Percentiles rank a stretch among this genome's conserved stretches.
Evolutionary conservation across 2,329 filamentous ascomycete species (phyloP).

Genomic region (Beauveria brongniartii): DNA sequence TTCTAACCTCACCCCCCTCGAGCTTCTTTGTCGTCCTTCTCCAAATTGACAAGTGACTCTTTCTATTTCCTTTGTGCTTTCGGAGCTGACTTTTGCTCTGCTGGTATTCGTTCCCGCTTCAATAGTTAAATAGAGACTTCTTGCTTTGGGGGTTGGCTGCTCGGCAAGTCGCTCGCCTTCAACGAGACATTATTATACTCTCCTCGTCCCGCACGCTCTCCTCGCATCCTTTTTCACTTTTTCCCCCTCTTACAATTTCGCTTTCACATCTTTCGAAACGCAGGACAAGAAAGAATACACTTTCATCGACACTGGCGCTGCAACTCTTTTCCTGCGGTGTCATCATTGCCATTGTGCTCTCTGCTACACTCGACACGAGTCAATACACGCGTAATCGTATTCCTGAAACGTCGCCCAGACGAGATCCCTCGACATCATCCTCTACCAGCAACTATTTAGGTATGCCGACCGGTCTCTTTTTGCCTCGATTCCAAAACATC

Average conservation of each 20-base stretch:
- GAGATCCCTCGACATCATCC: not conserved
- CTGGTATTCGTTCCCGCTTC: not conserved
- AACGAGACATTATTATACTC: not conserved
- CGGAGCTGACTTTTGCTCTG: not conserved
- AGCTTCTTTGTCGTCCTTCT: no score
- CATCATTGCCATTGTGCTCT: slow-evolving; percentile 1
- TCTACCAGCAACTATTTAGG: not conserved
- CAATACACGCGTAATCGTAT: not conserved
- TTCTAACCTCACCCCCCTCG: not conserved
- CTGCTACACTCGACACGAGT: slow-evolving; percentile 2
- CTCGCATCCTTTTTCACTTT: not conserved
- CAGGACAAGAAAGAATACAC: not conserved
- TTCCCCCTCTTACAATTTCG: not conserved
- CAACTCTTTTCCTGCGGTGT: not conserved
- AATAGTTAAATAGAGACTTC: not conserved
- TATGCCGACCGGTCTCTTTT: not conserved
- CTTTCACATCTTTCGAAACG: not conserved
- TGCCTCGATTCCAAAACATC: slow-evolving; percentile 1
- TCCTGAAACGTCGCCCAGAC: slow-evolving; percentile 2
- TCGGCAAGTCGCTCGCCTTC: slow-evolving; percentile 1
- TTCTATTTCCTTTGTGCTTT: not conserved
- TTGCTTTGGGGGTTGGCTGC: not conserved
- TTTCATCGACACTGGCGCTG: not conserved
- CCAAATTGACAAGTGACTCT: no score
- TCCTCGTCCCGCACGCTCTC: not conserved